These are phyloP conservation scores for Xylaria intraflava DNA, from an alignment of 495 filamentous ascomycete genomes.

Conservation along the genomic window DNA sequence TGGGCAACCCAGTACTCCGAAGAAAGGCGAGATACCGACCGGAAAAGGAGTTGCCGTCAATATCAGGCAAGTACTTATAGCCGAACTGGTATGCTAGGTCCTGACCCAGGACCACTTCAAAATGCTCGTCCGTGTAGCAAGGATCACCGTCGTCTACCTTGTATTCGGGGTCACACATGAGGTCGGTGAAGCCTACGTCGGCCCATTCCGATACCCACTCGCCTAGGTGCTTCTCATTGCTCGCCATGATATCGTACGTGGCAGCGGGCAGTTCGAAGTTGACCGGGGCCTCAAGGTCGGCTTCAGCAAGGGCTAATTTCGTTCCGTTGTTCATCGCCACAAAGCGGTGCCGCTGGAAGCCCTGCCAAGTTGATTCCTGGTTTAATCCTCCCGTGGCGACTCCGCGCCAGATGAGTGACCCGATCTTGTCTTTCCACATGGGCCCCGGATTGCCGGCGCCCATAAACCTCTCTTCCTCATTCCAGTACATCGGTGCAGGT, in stretches of 20 bases:
- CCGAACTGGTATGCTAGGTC: constrained; percentile 52
- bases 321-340: constrained; percentile 60
- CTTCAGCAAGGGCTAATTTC: constrained; percentile 38
- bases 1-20: constrained; percentile 53
- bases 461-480: constrained; percentile 62
- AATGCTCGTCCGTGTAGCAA: constrained; percentile 50
- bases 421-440: constrained; percentile 50
- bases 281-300: constrained; percentile 23
- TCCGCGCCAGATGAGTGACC: constrained; percentile 58
- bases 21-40: constrained; percentile 66
- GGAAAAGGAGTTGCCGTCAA: constrained; percentile 68
- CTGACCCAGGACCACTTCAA: constrained; percentile 27
- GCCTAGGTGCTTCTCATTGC: constrained; percentile 28
- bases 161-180: constrained; percentile 33
- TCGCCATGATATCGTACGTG: constrained; percentile 31
- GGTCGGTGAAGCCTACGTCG: constrained; percentile 42
- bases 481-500: constrained; percentile 68
- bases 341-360: constrained; percentile 65
- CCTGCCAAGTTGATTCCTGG: constrained; percentile 51
- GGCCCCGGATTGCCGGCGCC: constrained; percentile 46
- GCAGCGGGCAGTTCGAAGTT: constrained; percentile 36
- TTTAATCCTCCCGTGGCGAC: constrained; percentile 61
- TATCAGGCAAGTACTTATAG: constrained; percentile 57
- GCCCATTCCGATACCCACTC: constrained; percentile 37
- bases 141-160: constrained; percentile 27